Base-by-base conservation (phyloP, 176 grass and related monocot species). In the Alloteropsis semialata region DNA sequence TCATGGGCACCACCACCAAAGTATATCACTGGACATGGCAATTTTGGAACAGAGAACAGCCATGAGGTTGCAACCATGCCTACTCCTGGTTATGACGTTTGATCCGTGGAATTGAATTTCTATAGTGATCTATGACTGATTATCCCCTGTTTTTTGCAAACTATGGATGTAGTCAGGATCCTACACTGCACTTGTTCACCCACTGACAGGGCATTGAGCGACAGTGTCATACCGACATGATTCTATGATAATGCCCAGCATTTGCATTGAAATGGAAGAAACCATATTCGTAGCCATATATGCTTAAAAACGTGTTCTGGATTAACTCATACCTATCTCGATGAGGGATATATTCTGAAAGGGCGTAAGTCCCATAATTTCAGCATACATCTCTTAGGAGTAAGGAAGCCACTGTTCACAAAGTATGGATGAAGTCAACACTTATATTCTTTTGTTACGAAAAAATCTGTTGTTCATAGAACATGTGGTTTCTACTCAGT, bases 61-160 rank as follows among this genome's bases (percentile, higher is more conserved):
- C 22, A 74, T 64, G 88, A 93, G 3, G 71, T 72, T 76, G 59
- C 86, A 53, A 83, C 54, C 58, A 78, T 92, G 56, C 78, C 49
- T 6, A 69, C 73, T 11, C 90, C 92, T 50, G 34, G 65, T 45
- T 88, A 65, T 24, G 84, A 93, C 88, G 95, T 97, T 83, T 30
- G 85, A 72, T 61, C 17, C 8, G 14, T 7, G 8, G 3, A 69
- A 43, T 63, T 36, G 24, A 58, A 46, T n/a, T n/a, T n/a, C n/a
- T n/a, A n/a, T n/a, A n/a, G n/a, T n/a, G n/a, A n/a, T n/a, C n/a
- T n/a, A n/a, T 28, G 34, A 25, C 16, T n/a, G 15, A 55, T 65
- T 84, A 18, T 6, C 6, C 3, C 37, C 45, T 36, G 22, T 11
- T 65, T 14, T 34, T 5, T 36, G 24, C 24, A 41, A 58, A 37